Evolutionary conservation across 2,329 filamentous ascomycete species (phyloP).

Genomic region (Bisporella sp.): DNA sequence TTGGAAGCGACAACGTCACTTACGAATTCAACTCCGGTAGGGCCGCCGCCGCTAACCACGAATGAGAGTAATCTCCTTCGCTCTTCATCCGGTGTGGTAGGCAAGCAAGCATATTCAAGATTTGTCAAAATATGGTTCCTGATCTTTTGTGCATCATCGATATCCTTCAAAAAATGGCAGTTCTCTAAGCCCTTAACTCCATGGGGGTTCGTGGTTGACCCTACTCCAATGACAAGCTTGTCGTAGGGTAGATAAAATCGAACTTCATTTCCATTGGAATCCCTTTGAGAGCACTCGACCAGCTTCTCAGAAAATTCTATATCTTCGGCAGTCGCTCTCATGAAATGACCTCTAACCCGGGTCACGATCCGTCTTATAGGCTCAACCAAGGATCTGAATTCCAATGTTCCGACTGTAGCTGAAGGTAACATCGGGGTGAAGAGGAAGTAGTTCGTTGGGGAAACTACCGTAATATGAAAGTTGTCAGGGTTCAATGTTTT

Average conservation of each 20-base stretch:
- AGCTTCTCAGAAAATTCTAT: constrained; percentile 89
- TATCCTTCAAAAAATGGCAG: constrained; percentile 92
- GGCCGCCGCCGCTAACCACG: constrained; percentile 90
- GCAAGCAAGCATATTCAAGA: constrained; percentile 84
- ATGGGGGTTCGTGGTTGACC: constrained; percentile 88
- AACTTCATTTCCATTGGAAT: constrained; percentile 63
- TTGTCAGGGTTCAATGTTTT: constrained; percentile 87
- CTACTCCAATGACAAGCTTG: constrained; percentile 88
- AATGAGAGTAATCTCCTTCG: constrained; percentile 84
- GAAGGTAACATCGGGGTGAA: constrained; percentile 98
- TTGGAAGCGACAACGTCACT: no score
- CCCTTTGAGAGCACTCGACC: constrained; percentile 74
- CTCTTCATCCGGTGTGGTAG: constrained; percentile 84
- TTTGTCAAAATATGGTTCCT: constrained; percentile 85
- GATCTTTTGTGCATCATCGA: constrained; percentile 84
- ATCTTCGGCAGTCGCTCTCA: constrained; percentile 80
- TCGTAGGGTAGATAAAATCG: constrained; percentile 96
- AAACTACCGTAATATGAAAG: constrained; percentile 93
- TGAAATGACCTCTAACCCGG: constrained; percentile 76
- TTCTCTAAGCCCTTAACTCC: constrained; percentile 92
- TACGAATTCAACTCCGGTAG: constrained; percentile 91
- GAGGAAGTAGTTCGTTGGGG: constrained; percentile 91
- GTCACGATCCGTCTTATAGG: constrained; percentile 80
- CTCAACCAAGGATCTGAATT: constrained; percentile 85
- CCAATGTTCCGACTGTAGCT: constrained; percentile 91